Base-by-base conservation (phyloP, 2,329 filamentous ascomycete genomes). In the Aspergillus piperis region DNA sequence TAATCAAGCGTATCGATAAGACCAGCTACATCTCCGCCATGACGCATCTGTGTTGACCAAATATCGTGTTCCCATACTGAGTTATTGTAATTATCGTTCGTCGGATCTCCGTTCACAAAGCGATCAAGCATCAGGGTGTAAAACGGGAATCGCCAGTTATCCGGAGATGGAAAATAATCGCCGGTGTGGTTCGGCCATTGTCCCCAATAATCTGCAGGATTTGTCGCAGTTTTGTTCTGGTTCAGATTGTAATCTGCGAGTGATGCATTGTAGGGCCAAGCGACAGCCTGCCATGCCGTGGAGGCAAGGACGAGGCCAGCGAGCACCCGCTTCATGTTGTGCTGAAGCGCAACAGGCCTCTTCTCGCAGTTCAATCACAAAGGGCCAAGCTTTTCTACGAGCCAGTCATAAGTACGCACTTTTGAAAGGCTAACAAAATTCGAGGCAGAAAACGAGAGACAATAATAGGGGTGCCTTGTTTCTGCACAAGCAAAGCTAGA, bases 111-210 rank as follows among this genome's bases (percentile, higher is more conserved):
- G 65, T 88, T 88, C 48, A 86, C 84, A 67, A 84, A 88, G 60
- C 84, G 78, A 70, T 88, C 86, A 8, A 87, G 73, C 68, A 87
- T 87, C 48, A 88, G 74, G 8, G 84, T 86, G 71, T 88, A 89
- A 68, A 87, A 84, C 0, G 86, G 86, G 60, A 88, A 81, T 23
- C 86, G 80, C 86, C 86, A 88, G 64, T 86, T 88, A 0, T 75
- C 69, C 2, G 86, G 86, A 17, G 85, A 88, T 0, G 77, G 73
- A n/a, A 74, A 69, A 65, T 84, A 87, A 23, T 63, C 64, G 19
- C 54, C 54, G 13, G 47, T 48, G 36, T 85, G 82, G 63, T 80
- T 75, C 15, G 74, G 75, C 82, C 84, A 82, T 75, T 80, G 73
- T 59, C 85, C 82, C 72, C 75, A 82, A 70, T 88, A 88, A 48